Base-by-base conservation (phyloP, 192 early-diverging fungal genomes). In the Funneliformis geosporum region DNA sequence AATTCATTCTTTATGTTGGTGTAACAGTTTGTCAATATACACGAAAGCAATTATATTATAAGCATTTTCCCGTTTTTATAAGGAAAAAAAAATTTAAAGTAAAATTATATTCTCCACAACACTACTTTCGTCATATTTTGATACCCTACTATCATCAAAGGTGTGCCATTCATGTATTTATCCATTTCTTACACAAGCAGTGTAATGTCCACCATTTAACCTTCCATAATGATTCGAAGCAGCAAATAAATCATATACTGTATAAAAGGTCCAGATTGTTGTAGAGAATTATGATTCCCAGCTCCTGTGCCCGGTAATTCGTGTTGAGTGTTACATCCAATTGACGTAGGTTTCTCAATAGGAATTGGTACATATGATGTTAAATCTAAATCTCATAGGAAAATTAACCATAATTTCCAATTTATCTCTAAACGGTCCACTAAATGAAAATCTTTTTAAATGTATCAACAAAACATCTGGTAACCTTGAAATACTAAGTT, bases 391-490 rank as follows among this genome's bases (percentile, higher is more conserved):
- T 86, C 82, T 82, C 39, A 95, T 85, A 4, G 97, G 96, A 75
- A 96, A 96, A 67, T 93, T 85, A 1, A 98, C 96, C 80, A 90
- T 86, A 0, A 93, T 94, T 65, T 96, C 95, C 40, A 99, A 81
- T 80, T 98, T 98, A 82, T 97, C 92, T 60, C 93, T 90, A 82
- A 98, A 98, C 9, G 96, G 96, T 0, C 97, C 97, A 71, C 94
- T 86, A 43, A 88, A 96, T 28, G 93, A 97, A 73, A 98, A 99
- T 67, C 97, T 90, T 83, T 99, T 99, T 79, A 99, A 77, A 76
- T 98, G 96, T 68, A 99, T 90, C 67, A 98, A 82, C n/a, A 99
- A 84, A 42, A 99, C 92, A 66, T 92, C 87, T 1, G 98, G 98
- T 38, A 98, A 83, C 33, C 90, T 86, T 2, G 94, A 92, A 14